These are phyloP conservation scores for Leccinum subrobustum DNA, from an alignment of 1,284 basidiomycete genomes.

Conservation along the genomic window DNA sequence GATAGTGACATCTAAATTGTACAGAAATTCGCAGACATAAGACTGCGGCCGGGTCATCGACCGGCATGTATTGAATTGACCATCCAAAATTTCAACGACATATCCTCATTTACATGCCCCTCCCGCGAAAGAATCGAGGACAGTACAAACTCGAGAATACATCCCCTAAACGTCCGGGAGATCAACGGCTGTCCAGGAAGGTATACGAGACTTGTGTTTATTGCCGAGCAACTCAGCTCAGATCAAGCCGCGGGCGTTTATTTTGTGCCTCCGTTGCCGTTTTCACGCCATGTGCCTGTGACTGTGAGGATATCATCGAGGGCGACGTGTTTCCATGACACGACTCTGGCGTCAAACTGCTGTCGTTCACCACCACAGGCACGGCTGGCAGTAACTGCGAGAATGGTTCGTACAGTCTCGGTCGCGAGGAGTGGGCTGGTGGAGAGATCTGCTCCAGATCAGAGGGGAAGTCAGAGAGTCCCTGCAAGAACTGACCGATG, in stretches of 20 bases:
- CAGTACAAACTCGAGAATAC: neutral
- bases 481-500: constrained; percentile 42
- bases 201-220: neutral
- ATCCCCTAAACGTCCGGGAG: neutral
- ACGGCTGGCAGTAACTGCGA: constrained; percentile 28
- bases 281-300: constrained; percentile 19
- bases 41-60: neutral
- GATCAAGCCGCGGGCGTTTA: constrained; percentile 25
- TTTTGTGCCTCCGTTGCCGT: constrained; percentile 13
- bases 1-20: neutral
- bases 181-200: neutral
- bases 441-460: constrained; percentile 26
- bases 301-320: constrained; percentile 30
- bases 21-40: neutral
- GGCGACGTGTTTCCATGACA: constrained; percentile 57
- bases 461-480: constrained; percentile 3
- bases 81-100: neutral
- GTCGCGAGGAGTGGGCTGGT: constrained; percentile 25
- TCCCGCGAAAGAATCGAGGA: neutral
- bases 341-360: constrained; percentile 56
- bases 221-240: constrained; percentile 23
- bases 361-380: constrained; percentile 33
- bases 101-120: constrained; percentile 10
- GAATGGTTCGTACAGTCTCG: constrained; percentile 33
- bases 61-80: neutral